Evolutionary conservation across 176 grass and related monocot species (phyloP).

Genomic region (Zea mays): Zm-B73-REFERENCE-NAM-5.0 NC_050097.1:93176001-93176500

Average conservation of each 20-base stretch:
- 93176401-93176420: constrained; percentile 40
- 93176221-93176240: constrained; percentile 49
- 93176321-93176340: neutral
- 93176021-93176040: neutral
- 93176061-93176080: constrained; percentile 3
- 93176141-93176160: constrained; percentile 33
- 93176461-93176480: constrained; percentile 32
- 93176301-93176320: constrained; percentile 17
- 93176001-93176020: constrained; percentile 19
- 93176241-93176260: constrained; percentile 50
- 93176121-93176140: neutral
- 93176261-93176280: neutral
- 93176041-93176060: constrained; percentile 2
- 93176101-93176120: neutral
- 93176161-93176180: neutral
- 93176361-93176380: neutral
- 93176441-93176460: constrained; percentile 20
- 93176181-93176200: constrained; percentile 33
- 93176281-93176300: neutral
- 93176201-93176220: constrained; percentile 1
- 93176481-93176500: constrained; percentile 1
- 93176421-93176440: constrained; percentile 37
- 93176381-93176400: constrained; percentile 22
- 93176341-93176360: constrained; percentile 10
- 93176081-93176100: constrained; percentile 3